phyloP scores from a whole-genome alignment of 306 rosid species.

The Morella rubra region DNA sequence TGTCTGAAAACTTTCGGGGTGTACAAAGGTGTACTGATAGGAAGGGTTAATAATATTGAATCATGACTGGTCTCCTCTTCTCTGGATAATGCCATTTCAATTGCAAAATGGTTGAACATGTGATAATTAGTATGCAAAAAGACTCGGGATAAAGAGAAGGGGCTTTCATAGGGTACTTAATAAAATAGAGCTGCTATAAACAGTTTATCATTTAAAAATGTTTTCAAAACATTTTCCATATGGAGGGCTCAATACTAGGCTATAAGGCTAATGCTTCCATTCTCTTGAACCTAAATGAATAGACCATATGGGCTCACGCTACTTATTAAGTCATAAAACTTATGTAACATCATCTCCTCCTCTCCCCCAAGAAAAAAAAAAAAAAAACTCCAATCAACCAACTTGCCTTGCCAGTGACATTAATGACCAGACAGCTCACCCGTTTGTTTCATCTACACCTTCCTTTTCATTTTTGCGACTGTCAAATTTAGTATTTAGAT shows the following conservation, averaged over 20 bases:
- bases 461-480: not conserved
- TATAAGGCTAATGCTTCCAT: not conserved
- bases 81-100: not conserved
- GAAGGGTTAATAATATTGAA: not conserved
- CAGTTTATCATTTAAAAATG: not conserved
- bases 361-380: too few relatives aligned
- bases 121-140: not conserved
- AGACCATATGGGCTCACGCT: not conserved
- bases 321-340: not conserved
- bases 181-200: not conserved
- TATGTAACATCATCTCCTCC: not conserved
- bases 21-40: not conserved
- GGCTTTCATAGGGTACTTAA: not conserved
- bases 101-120: not conserved
- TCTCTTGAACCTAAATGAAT: not conserved
- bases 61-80: not conserved
- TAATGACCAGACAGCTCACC: not conserved
- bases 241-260: not conserved
- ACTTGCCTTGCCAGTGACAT: not conserved
- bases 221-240: not conserved
- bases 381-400: not conserved
- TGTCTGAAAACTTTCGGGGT: not conserved
- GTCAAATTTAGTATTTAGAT: not conserved
- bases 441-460: not conserved
- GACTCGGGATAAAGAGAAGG: not conserved